These are phyloP conservation scores for Vicia sativa DNA, from an alignment of 306 rosid species.

Conservation along the genomic window DNA sequence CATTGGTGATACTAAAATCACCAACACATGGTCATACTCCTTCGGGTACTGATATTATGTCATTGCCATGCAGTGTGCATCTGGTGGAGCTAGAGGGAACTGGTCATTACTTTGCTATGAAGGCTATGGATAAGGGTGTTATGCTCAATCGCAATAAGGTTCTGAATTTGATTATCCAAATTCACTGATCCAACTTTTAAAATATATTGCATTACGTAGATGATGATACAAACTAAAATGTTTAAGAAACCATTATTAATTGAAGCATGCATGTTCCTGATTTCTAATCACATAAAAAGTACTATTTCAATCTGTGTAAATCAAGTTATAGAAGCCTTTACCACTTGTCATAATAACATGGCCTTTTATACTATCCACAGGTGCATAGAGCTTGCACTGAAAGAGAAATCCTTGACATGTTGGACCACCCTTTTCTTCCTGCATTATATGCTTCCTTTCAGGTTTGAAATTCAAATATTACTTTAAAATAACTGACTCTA, in stretches of 20 bases:
- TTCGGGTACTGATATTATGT: background rate
- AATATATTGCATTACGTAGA: background rate
- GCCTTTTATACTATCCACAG: slow-evolving; percentile 46
- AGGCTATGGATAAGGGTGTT: slow-evolving; percentile 89
- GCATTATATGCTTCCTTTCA: slow-evolving; percentile 96
- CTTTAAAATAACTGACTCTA: background rate
- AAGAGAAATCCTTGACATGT: slow-evolving; percentile 92
- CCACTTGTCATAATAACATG: slow-evolving; percentile 9
- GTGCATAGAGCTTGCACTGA: slow-evolving; percentile 98
- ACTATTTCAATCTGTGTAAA: slow-evolving; percentile 9
- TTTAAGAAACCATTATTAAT: background rate
- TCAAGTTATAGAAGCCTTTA: slow-evolving; percentile 27
- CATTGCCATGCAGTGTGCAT: slow-evolving; percentile 70
- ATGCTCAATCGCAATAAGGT: slow-evolving; percentile 99
- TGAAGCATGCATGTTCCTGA: background rate
- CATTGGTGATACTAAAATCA: too few relatives aligned
- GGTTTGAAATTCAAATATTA: slow-evolving; percentile 52
- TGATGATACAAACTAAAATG: background rate
- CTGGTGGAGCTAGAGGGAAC: slow-evolving; percentile 85
- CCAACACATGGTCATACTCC: background rate
- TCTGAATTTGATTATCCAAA: slow-evolving; percentile 19
- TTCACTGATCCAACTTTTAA: background rate
- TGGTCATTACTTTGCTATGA: slow-evolving; percentile 83
- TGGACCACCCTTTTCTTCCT: slow-evolving; percentile 98
- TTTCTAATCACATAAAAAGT: slow-evolving; percentile 4